Evolutionary conservation across 106 monocot genomes (phyloP).

Genomic region (Dactylorhiza incarnata): DNA sequence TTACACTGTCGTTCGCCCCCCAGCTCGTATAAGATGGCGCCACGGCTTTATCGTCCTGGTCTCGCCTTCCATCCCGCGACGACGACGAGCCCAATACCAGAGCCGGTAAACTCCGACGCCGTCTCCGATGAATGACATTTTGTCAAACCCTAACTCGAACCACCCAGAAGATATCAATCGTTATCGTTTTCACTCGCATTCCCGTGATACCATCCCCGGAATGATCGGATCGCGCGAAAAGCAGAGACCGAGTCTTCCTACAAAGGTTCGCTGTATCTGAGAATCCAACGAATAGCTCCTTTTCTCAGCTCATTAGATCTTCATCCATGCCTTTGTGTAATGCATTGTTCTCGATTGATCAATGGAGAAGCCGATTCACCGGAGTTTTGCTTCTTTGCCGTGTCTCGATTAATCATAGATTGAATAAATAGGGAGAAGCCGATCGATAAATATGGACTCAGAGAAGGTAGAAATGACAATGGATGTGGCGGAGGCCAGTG

Average conservation of each 20-base stretch:
- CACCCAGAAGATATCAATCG: no score
- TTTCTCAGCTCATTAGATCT: no score
- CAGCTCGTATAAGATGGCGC: no score
- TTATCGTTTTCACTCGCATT: neutral
- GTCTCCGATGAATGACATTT: no score
- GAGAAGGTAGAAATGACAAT: neutral
- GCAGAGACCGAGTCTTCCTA: neutral
- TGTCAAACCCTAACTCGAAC: neutral
- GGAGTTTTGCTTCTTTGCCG: no score
- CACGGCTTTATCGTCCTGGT: no score
- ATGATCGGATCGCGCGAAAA: neutral
- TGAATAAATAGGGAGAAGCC: neutral
- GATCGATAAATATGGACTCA: slow-evolving; percentile 1
- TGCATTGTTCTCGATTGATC: no score
- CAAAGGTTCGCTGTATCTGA: neutral
- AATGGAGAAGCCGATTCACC: no score
- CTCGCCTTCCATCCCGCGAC: no score
- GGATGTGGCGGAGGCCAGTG: neutral
- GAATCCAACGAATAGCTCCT: no score
- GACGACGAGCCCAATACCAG: neutral
- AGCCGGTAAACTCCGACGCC: neutral
- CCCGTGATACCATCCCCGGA: neutral
- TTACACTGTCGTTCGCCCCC: no score
- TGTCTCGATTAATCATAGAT: neutral
- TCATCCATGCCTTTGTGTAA: no score